These are phyloP conservation scores for Candida caryicola DNA, from an alignment of 805 yeast genomes.

Conservation along the genomic window DNA sequence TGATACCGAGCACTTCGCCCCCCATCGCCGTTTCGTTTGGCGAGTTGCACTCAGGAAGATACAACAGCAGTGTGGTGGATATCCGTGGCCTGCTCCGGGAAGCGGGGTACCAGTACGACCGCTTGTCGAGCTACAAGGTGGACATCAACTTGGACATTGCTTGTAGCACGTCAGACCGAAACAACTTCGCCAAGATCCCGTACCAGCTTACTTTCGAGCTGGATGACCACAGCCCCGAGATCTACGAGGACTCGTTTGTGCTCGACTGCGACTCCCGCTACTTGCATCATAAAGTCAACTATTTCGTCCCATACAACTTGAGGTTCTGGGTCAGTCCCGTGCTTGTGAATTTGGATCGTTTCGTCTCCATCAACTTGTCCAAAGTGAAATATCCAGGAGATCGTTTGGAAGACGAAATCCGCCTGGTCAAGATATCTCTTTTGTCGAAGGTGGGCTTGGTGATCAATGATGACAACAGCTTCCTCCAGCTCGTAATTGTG, in stretches of 20 bases:
- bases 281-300: constrained; percentile 29
- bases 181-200: constrained; percentile 2
- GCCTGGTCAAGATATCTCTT: background rate
- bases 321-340: constrained; percentile 38
- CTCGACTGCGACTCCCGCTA: constrained; percentile 31
- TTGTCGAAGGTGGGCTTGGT: background rate
- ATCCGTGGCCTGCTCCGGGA: background rate
- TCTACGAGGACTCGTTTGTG: constrained; percentile 12
- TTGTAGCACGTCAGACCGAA: constrained; percentile 16
- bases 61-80: constrained; percentile 1
- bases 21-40: constrained; percentile 15
- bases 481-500: constrained; percentile 16
- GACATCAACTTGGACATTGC: constrained; percentile 21
- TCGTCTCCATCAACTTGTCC: constrained; percentile 11
- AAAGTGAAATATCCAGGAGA: constrained; percentile 6
- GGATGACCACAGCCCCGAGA: background rate
- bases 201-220: background rate
- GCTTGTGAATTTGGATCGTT: constrained; percentile 19
- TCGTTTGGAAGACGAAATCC: background rate
- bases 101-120: constrained; percentile 9
- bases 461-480: constrained; percentile 9
- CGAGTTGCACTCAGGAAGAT: background rate
- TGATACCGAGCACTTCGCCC: constrained; percentile 27
- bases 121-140: constrained; percentile 18
- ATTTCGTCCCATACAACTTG: constrained; percentile 34